Conservation (phyloP, 768 basidiomycete species). For the Termitomyces sp. region DNA sequence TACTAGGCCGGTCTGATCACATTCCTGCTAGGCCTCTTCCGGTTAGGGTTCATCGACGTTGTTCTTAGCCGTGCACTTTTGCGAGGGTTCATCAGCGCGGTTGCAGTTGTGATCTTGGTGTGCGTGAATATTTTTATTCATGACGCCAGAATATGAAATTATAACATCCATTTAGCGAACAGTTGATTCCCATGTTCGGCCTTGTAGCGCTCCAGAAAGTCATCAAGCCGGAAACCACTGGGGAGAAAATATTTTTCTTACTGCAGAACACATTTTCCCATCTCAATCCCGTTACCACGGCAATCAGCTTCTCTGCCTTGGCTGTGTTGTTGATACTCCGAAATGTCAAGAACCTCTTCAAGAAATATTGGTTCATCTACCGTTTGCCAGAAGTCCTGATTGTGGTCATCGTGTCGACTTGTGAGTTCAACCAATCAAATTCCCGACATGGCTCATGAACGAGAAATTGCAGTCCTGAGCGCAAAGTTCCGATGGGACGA, state of each 20-base stretch:
- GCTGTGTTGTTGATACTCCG: slow-evolving; percentile 60
- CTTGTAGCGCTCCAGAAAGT: slow-evolving; percentile 51
- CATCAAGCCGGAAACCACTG: slow-evolving; percentile 59
- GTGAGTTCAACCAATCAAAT: slow-evolving; percentile 40
- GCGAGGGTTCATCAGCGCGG: slow-evolving; percentile 82
- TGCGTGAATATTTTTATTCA: slow-evolving; percentile 28
- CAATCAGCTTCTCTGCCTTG: slow-evolving; percentile 73
- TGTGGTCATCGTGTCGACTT: slow-evolving; percentile 77
- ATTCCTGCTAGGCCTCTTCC: slow-evolving; percentile 80
- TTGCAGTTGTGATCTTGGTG: slow-evolving; percentile 85
- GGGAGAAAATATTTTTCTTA: slow-evolving; percentile 79
- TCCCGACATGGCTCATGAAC: not conserved
- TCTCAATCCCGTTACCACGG: slow-evolving; percentile 62
- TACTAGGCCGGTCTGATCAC: slow-evolving; percentile 78
- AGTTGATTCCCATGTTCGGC: slow-evolving; percentile 89
- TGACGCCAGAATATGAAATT: not conserved
- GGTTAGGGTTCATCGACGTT: slow-evolving; percentile 91
- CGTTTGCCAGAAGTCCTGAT: slow-evolving; percentile 89
- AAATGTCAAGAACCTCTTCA: slow-evolving; percentile 53
- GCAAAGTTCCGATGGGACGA: slow-evolving; percentile 68
- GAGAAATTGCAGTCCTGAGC: slow-evolving; percentile 57
- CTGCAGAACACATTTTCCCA: slow-evolving; percentile 52
- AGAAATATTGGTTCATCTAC: slow-evolving; percentile 65
- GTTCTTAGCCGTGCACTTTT: slow-evolving; percentile 86
- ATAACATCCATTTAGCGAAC: slow-evolving; percentile 48